Conservation (phyloP, 2,329 filamentous ascomycete species). For the Pseudogymnoascus sp. region DNA sequence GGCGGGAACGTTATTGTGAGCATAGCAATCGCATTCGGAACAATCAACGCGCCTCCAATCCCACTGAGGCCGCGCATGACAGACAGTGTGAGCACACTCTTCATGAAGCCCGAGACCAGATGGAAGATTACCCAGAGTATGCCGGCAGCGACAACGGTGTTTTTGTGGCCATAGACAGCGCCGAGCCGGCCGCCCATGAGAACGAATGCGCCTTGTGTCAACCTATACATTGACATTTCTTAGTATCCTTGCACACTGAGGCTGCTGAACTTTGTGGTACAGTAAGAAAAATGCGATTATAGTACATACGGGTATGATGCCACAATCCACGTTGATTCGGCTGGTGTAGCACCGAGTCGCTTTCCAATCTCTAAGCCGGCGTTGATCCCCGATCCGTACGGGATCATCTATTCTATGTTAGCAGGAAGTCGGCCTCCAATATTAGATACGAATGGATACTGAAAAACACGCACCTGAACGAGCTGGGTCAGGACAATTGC, state of each 20-base stretch:
- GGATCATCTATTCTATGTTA: constrained; percentile 8
- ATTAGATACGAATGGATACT: neutral
- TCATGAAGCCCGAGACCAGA: constrained; percentile 36
- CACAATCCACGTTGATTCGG: constrained; percentile 33
- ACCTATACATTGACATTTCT: constrained; percentile 21
- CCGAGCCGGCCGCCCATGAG: constrained; percentile 43
- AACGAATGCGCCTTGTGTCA: constrained; percentile 45
- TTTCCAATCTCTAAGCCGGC: constrained; percentile 2
- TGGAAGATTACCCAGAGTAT: constrained; percentile 35
- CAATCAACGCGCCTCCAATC: constrained; percentile 41
- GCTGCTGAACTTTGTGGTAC: neutral
- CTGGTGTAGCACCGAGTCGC: constrained; percentile 12
- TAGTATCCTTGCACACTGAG: constrained; percentile 8
- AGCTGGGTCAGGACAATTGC: too few relatives aligned
- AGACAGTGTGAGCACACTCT: constrained; percentile 34
- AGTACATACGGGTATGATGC: constrained; percentile 30
- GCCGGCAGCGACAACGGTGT: constrained; percentile 37
- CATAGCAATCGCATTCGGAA: constrained; percentile 44
- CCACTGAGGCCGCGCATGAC: constrained; percentile 39
- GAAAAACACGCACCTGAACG: neutral
- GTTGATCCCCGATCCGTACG: neutral
- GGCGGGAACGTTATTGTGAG: constrained; percentile 39
- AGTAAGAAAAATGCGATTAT: neutral
- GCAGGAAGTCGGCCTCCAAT: neutral
- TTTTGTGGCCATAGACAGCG: constrained; percentile 43